phyloP scores from a whole-genome alignment of 1,284 basidiomycete genomes.

The Calocybe gambosa region DNA sequence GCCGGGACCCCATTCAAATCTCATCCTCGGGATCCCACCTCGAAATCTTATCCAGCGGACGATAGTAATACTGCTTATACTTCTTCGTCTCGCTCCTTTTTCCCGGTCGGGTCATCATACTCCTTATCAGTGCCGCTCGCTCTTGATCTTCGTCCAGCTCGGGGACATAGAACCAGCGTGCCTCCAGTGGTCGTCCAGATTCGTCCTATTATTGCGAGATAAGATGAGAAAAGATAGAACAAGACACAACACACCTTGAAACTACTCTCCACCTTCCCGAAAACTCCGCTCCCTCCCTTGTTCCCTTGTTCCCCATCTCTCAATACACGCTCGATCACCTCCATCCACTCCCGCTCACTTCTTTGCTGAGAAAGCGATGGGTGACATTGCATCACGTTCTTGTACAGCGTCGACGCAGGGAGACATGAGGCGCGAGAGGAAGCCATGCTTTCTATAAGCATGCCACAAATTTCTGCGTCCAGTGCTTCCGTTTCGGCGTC shows the following conservation, averaged over 20 bases:
- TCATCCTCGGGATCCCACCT: constrained; percentile 61
- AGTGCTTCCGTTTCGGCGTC: constrained; percentile 23
- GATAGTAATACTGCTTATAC: constrained; percentile 78
- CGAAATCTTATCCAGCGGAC: constrained; percentile 57
- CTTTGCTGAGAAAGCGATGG: constrained; percentile 41
- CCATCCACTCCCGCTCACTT: constrained; percentile 42
- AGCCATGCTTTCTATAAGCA: constrained; percentile 69
- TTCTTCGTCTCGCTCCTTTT: constrained; percentile 72
- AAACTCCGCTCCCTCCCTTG: constrained; percentile 47
- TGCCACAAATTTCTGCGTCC: constrained; percentile 46
- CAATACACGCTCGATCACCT: constrained; percentile 44
- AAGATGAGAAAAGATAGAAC: not conserved
- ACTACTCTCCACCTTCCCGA: constrained; percentile 64
- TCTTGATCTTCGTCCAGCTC: constrained; percentile 65
- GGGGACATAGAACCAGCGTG: constrained; percentile 73
- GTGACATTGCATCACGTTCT: constrained; percentile 44
- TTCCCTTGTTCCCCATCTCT: constrained; percentile 39
- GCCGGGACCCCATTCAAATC: constrained; percentile 22
- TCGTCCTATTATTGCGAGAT: constrained; percentile 39
- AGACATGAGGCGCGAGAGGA: constrained; percentile 65
- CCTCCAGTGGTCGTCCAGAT: constrained; percentile 46
- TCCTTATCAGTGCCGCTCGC: constrained; percentile 54
- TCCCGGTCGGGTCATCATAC: constrained; percentile 67
- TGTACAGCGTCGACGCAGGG: constrained; percentile 48
- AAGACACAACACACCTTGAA: constrained; percentile 37